Evolutionary conservation across 2,329 filamentous ascomycete species (phyloP).

Genomic region (Pseudomassariella vexata): DNA sequence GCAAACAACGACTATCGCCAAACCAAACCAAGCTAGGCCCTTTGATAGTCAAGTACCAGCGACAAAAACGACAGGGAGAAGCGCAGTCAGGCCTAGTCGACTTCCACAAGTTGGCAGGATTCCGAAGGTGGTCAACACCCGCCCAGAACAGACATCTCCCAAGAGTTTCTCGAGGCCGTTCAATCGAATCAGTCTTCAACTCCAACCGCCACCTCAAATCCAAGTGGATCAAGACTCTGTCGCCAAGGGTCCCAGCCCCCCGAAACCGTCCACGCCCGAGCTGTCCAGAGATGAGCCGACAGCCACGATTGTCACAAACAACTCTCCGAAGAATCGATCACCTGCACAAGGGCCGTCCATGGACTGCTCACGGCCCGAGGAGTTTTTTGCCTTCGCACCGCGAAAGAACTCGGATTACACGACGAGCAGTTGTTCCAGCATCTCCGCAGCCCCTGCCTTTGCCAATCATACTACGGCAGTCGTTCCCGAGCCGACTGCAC

Average conservation of each 20-base stretch:
- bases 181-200: constrained; percentile 45
- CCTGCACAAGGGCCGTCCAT: too few species aligned
- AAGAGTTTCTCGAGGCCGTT: constrained; percentile 87
- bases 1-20: too few species aligned
- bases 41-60: too few species aligned
- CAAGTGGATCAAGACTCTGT: constrained; percentile 33
- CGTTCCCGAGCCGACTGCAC: constrained; percentile 55
- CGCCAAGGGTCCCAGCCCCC: constrained; percentile 42
- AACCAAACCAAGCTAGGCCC: too few species aligned
- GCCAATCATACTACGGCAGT: constrained; percentile 57
- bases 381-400: constrained; percentile 71
- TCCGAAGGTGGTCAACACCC: constrained; percentile 69
- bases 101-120: constrained; percentile 81
- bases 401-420: constrained; percentile 65
- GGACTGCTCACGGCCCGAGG: constrained; percentile 31
- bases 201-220: constrained; percentile 21
- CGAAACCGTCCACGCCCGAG: constrained; percentile 34
- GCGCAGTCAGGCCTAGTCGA: constrained; percentile 48
- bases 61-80: constrained; percentile 5
- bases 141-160: constrained; percentile 60
- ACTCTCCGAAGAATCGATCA: constrained; percentile 22
- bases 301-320: constrained; percentile 24
- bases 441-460: constrained; percentile 56
- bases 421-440: constrained; percentile 55
- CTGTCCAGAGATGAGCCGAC: constrained; percentile 29